Base-by-base conservation (phyloP, 306 rosid species). In the Cicer bijugum region DNA sequence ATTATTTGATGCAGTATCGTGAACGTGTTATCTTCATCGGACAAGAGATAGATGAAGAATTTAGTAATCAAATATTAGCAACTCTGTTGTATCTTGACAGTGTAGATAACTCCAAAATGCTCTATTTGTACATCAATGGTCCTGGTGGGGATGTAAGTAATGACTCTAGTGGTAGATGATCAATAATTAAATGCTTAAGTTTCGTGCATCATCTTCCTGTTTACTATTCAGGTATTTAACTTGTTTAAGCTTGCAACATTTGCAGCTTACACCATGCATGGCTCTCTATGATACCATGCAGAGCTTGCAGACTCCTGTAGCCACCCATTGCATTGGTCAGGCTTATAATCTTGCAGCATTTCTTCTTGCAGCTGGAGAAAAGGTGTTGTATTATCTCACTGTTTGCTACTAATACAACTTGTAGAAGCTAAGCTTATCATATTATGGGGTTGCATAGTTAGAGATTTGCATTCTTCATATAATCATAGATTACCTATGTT, bases 121-220 rank as follows among this genome's bases (percentile, higher is more conserved):
- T 94, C 58, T 88, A 83, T 75, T 78, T 94, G 91, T 94, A 88
- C 83, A 86, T 94, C 82, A 89, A 91, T 80, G 90, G 93, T 66
- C 96, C 95, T 78, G 99, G 99, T 75, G 99, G 99, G 77, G 99
- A 94, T 84, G 99, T 94, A 86, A 91, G 98, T 77, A 69, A 6
- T 50, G 62, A 62, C 38, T 72, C 9, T 17, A 40, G 71, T 47
- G 50, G 70, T 39, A 72, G 56, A 12, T 44, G 74, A 74, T 74
- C 62, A 62, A 51, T 64, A 69, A 63, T 63, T 56, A 53, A 52
- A 16, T 68, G 38, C 52, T 9, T 62, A 56, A 69, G 17, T 63
- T 33, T 75, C 46, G 51, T 74, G 53, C 83, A 65, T 40, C 45
- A 19, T 39, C 33, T 69, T 70, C 19, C 42, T 72, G 57, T 81